Base-by-base conservation (phyloP, 495 filamentous ascomycete genomes). In the Aspergillus biplanus region DNA sequence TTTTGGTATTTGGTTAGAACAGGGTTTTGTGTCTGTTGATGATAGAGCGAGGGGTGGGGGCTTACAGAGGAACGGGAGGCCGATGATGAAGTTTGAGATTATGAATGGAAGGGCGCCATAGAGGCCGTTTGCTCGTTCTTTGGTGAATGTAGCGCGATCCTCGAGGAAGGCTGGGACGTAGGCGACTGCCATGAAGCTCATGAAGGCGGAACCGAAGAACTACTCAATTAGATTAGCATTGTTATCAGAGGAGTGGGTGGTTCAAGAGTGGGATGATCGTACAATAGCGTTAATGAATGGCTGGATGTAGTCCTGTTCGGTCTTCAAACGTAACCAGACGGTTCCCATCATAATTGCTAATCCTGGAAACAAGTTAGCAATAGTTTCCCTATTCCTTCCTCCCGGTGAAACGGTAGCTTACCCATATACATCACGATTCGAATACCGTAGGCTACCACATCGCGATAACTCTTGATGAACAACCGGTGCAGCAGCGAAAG, bases 111-210 rank as follows among this genome's bases (percentile, higher is more conserved):
- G 82, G 1, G 91, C 80, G 5, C 90, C 89, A 71, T 92, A 92
- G 1, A 94, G 83, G 0, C 91, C 91, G 71, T 94, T 93, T 21
- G 85, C 85, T n/a, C 89, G 85, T 65, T 95, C 91, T 75, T 93
- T 93, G 75, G 83, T 71, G 69, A 85, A 95, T 0, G 85, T 88
- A 4, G 84, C 78, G 49, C 86, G 85, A 69, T 95, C 91, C 75
- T 95, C 91, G 11, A 95, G 79, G 78, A 84, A 95, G n/a, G 89
- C 82, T 0, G 91, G 91, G 7, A 92, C 87, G 70, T 93, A 94
- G 7, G 91, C 91, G 0, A 91, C 89, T 1, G 91, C 91, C 91
- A 95, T 95, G 82, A 95, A 95, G 39, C 87, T 90, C 90, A 95
- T 92, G 79, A 95, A 95, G 0, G 91, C 91, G 0, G 83, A 86